A percentile compares a stretch with the other conserved stretches of the same genome.
These are phyloP conservation scores for Amanita jacksonii DNA, from an alignment of 768 basidiomycete species.

Conservation along the genomic window DNA sequence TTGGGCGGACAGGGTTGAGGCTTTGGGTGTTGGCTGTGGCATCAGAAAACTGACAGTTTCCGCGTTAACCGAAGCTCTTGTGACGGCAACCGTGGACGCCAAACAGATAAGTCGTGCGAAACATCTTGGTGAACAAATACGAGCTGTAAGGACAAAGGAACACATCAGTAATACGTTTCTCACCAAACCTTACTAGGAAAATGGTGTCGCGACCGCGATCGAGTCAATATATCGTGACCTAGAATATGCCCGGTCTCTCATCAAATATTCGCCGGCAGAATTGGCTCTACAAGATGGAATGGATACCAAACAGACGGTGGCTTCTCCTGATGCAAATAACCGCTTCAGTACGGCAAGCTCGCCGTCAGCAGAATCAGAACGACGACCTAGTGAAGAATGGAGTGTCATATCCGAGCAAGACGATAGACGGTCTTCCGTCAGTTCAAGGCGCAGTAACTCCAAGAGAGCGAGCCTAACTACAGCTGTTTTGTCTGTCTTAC, in stretches of 20 bases:
- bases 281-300: constrained; percentile 17
- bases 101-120: constrained; percentile 86
- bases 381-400: constrained; percentile 72
- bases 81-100: constrained; percentile 73
- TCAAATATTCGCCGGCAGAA: constrained; percentile 47
- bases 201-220: constrained; percentile 88
- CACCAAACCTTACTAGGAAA: constrained; percentile 50
- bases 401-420: constrained; percentile 79
- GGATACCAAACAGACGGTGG: constrained; percentile 28
- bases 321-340: constrained; percentile 21
- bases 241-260: constrained; percentile 84
- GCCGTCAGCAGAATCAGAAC: constrained; percentile 43
- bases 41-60: constrained; percentile 84
- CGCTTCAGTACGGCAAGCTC: constrained; percentile 14
- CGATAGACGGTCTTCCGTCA: constrained; percentile 44
- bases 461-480: constrained; percentile 59
- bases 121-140: constrained; percentile 78
- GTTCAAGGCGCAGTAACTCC: constrained; percentile 38
- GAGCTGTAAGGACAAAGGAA: constrained; percentile 41
- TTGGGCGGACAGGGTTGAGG: constrained; percentile 98
- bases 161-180: neutral
- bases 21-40: constrained; percentile 82
- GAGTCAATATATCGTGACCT: constrained; percentile 95
- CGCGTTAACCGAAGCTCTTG: constrained; percentile 66
- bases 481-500: constrained; percentile 52